A percentile compares a stretch with the other conserved stretches of the same genome.
phyloP scores from a whole-genome alignment of 2,329 filamentous ascomycete species.

The Aspergillus fructus region DNA sequence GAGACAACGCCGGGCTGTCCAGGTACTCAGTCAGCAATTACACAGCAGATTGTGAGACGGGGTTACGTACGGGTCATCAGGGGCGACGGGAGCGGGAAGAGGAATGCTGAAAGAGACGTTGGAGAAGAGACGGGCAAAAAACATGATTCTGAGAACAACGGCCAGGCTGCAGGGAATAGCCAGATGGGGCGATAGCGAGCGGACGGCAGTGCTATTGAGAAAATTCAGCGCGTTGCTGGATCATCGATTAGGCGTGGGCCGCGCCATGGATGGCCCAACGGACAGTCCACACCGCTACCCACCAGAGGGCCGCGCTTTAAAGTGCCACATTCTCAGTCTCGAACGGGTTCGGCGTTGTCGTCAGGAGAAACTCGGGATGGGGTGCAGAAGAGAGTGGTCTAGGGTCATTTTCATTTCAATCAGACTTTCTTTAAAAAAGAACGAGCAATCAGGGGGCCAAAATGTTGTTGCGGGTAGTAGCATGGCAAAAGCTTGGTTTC shows the following conservation, averaged over 20 bases:
- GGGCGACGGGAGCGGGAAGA: neutral
- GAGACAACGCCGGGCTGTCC: constrained; percentile 22
- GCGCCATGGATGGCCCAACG: neutral
- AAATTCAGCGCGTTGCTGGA: neutral
- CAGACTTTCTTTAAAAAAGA: neutral
- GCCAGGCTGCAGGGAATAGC: neutral
- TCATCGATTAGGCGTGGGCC: neutral
- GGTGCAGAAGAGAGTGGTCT: neutral
- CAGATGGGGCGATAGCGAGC: neutral
- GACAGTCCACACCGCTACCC: neutral
- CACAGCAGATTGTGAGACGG: neutral
- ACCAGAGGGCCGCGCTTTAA: no score
- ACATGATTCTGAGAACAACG: constrained; percentile 1
- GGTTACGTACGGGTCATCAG: constrained; percentile 7
- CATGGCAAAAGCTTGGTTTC: constrained; percentile 5
- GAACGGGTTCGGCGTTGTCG: neutral
- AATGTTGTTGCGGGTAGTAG: neutral
- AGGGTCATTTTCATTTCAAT: neutral
- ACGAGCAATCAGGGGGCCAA: neutral
- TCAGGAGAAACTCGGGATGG: neutral
- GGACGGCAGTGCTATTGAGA: neutral
- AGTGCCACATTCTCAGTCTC: neutral
- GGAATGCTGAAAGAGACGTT: neutral
- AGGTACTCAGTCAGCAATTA: neutral
- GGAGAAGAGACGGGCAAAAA: neutral